These are phyloP conservation scores for Lactifluus subvellereus DNA, from an alignment of 768 basidiomycete genomes.

Conservation along the genomic window DNA sequence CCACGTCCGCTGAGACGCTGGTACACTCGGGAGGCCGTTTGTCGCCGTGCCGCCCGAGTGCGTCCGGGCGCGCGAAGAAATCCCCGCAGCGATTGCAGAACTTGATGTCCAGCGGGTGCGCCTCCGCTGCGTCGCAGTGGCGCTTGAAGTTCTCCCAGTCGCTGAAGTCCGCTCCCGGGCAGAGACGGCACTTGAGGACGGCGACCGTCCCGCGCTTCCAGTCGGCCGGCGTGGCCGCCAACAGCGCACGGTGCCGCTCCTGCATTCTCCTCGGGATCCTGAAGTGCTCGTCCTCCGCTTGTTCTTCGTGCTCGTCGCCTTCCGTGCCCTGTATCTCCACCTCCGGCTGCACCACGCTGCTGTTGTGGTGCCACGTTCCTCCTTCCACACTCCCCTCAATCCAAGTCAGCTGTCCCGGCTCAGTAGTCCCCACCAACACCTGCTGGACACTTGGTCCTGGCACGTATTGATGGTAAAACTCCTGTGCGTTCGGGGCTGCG, in stretches of 20 bases:
- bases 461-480: not conserved
- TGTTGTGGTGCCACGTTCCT: not conserved
- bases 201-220: not conserved
- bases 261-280: not conserved
- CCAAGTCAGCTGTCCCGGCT: not conserved
- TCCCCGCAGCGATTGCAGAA: constrained; percentile 3
- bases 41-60: not conserved
- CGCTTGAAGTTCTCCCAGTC: not conserved
- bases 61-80: not conserved
- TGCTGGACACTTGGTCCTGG: not conserved
- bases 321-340: not conserved
- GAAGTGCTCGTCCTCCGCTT: too few relatives aligned
- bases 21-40: not conserved
- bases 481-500: not conserved
- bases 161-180: not conserved
- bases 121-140: not conserved
- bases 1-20: not conserved
- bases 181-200: not conserved
- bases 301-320: not conserved
- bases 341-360: not conserved
- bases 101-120: not conserved
- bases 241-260: not conserved
- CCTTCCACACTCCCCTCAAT: not conserved
- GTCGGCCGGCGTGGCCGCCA: not conserved
- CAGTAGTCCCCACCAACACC: too few relatives aligned